Percentiles rank a stretch among this genome's conserved stretches.
These are phyloP conservation scores for Penicillium nordicum DNA, from an alignment of 2,329 filamentous ascomycete genomes.

Conservation along the genomic window DNA sequence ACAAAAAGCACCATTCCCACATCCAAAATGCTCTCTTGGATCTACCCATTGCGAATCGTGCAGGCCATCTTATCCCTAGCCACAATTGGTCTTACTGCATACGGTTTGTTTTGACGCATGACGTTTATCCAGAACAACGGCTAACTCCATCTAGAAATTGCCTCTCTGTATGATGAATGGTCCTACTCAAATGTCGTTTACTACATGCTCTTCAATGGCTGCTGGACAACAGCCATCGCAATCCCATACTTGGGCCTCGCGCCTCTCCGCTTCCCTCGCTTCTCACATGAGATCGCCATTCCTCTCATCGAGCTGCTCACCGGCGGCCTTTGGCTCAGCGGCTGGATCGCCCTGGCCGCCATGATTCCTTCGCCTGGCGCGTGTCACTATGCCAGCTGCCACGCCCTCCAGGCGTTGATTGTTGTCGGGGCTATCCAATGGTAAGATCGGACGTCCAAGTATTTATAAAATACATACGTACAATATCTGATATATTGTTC, in stretches of 20 bases:
- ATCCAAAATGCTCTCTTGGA: slow-evolving; percentile 22
- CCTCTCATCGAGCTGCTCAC: slow-evolving; percentile 22
- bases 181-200: slow-evolving; percentile 25
- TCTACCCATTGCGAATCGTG: slow-evolving; percentile 22
- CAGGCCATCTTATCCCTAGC: slow-evolving; percentile 21
- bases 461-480: neutral
- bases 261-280: slow-evolving; percentile 19
- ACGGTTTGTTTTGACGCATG: slow-evolving; percentile 10
- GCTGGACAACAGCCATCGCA: slow-evolving; percentile 24
- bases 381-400: slow-evolving; percentile 18
- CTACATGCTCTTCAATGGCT: slow-evolving; percentile 27
- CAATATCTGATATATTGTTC: neutral
- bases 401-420: slow-evolving; percentile 21
- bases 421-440: slow-evolving; percentile 24
- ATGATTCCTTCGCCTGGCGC: slow-evolving; percentile 18
- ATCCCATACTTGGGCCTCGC: slow-evolving; percentile 27
- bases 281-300: slow-evolving; percentile 24
- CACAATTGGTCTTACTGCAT: slow-evolving; percentile 23
- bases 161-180: slow-evolving; percentile 18
- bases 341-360: slow-evolving; percentile 23
- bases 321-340: slow-evolving; percentile 21
- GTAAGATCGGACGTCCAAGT: slow-evolving; percentile 5
- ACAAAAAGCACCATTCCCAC: neutral
- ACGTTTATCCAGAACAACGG: neutral
- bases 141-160: slow-evolving; percentile 18